phyloP scores from a whole-genome alignment of 2,329 filamentous ascomycete species.

The Nothophoma quercina region DNA sequence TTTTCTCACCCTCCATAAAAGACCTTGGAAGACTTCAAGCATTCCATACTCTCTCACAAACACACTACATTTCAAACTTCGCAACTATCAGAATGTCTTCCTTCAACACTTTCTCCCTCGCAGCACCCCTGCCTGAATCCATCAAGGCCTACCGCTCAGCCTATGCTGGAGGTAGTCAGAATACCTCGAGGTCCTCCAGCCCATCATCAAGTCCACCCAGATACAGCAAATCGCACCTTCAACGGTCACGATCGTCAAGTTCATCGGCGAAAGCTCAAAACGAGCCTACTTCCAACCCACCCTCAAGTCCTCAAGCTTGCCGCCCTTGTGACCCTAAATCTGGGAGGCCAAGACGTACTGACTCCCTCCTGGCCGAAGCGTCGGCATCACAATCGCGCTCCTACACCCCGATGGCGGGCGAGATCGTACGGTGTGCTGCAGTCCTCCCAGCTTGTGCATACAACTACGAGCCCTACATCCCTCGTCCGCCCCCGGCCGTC shows the following conservation, averaged over 20 bases:
- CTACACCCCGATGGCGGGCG: too few relatives aligned
- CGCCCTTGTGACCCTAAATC: neutral
- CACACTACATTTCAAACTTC: neutral
- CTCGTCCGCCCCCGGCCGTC: neutral
- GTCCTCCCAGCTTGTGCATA: neutral
- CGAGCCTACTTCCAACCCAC: neutral
- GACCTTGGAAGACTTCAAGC: neutral
- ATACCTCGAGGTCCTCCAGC: neutral
- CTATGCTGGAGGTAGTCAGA: neutral
- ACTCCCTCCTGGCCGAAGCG: too few relatives aligned
- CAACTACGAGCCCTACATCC: neutral
- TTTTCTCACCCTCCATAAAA: too few relatives aligned
- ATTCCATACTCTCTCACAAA: neutral
- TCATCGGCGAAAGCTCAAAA: neutral
- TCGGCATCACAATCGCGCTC: too few relatives aligned
- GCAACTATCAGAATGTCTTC: neutral
- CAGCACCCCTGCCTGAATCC: neutral
- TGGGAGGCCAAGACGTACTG: neutral
- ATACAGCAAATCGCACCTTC: neutral
- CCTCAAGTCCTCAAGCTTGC: neutral
- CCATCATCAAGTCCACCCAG: neutral
- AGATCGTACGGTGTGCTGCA: too few relatives aligned
- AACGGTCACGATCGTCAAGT: neutral
- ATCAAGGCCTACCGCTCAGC: neutral
- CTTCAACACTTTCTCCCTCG: neutral